Percentiles rank a stretch among this genome's conserved stretches.
Evolutionary conservation across 1,139 yeast genomes (phyloP).

Genomic region (Sugiyamaella xylanicola): DNA sequence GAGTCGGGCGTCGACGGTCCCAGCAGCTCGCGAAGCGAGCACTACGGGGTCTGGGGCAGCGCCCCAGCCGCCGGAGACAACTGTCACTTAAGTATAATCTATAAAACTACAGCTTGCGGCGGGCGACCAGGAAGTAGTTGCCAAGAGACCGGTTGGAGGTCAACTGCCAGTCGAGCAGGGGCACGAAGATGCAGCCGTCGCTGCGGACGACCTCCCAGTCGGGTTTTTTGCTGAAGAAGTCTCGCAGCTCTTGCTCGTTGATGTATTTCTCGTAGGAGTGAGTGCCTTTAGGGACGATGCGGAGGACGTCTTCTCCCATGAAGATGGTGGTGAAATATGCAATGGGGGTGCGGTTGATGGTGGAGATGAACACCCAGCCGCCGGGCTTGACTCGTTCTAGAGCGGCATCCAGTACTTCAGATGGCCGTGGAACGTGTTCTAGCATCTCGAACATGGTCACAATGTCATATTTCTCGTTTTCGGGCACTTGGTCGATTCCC

Average conservation of each 20-base stretch:
- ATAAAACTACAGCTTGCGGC: slow-evolving; percentile 29
- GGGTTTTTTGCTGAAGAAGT: slow-evolving; percentile 56
- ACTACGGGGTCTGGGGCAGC: slow-evolving; percentile 9
- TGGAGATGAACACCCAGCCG: slow-evolving; percentile 84
- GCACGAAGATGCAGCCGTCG: slow-evolving; percentile 81
- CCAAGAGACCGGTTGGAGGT: slow-evolving; percentile 65
- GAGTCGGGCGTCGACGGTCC: background rate
- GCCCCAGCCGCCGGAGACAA: background rate
- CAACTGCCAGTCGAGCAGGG: slow-evolving; percentile 81
- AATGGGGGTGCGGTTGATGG: slow-evolving; percentile 86
- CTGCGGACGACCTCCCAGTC: slow-evolving; percentile 62
- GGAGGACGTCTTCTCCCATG: slow-evolving; percentile 78
- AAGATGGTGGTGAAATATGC: slow-evolving; percentile 93
- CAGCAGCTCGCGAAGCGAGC: background rate
- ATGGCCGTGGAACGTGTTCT: slow-evolving; percentile 89
- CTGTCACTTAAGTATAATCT: too few relatives aligned
- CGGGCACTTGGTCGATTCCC: slow-evolving; percentile 58
- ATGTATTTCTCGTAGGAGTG: slow-evolving; percentile 87
- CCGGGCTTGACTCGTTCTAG: slow-evolving; percentile 69
- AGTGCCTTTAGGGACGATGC: slow-evolving; percentile 88
- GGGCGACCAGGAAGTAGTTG: slow-evolving; percentile 85
- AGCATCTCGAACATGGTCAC: slow-evolving; percentile 92
- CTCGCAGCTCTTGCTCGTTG: slow-evolving; percentile 67
- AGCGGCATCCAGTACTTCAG: slow-evolving; percentile 68
- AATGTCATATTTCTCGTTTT: slow-evolving; percentile 60